Evolutionary conservation across 1,139 yeast genomes (phyloP), one percentile per base, ranked within the genome.

Genomic region (Zygoascus meyerae): DNA sequence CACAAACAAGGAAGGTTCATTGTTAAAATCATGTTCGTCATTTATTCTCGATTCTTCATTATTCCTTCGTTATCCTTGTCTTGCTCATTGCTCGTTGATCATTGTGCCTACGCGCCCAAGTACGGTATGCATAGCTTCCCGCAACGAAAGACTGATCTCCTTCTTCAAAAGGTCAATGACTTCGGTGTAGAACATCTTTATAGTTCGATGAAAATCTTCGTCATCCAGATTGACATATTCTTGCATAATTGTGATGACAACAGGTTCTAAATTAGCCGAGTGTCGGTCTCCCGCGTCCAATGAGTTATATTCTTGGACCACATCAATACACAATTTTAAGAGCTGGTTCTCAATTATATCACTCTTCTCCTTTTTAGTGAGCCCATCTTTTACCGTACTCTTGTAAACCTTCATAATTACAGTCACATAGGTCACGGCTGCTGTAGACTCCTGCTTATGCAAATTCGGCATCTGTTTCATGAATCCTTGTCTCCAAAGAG

Each of bases 391-490:
- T 5, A 44, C 48, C 44, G 77, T 79, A 59, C 86, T 90, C 56
- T 87, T 78, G 64, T 86, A 89, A 64, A 92, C 71, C 56, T 84
- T 75, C 72, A 92, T 85, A 73, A 86, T 74, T 42, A 89, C 77
- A 55, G 83, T 82, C 54, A 92, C 80, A 64, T 82, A 85, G 1
- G 89, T 95, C 1, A 95, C 92, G 1, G 95, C 84, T 0, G 97
- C 80, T 17, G 89, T 81, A 0, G 95, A 82, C 65, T 94, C 98
- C 66, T 94, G 98, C 58, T 86, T 86, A 56, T 90, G 71, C 56
- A 94, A 70, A 60, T 92, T 94, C 17, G 99, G 98, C 52, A 90
- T 74, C 61, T 92, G 84, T 60, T 87, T 95, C 68, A 90, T 92
- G 33, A 89, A 82, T 2, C 97, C 96, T 8, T 94, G 87, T 60